Percentiles rank a stretch among this genome's conserved stretches.
Evolutionary conservation across 2,329 filamentous ascomycete genomes (phyloP).

Genomic region (Talaromyces verruculosus): DNA sequence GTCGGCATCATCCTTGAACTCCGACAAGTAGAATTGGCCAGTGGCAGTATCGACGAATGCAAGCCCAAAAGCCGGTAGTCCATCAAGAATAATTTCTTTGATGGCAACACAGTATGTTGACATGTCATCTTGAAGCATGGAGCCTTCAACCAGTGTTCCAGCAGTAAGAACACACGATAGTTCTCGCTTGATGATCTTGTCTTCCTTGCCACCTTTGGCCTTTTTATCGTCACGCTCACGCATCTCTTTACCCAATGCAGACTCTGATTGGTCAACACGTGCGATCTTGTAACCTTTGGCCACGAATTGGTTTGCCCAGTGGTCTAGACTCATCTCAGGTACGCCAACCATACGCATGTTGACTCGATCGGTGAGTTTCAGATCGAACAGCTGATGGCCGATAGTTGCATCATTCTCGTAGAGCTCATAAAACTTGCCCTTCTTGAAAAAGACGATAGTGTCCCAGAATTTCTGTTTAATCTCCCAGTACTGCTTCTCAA

Average conservation of each 20-base stretch:
- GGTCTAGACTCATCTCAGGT: slow-evolving; percentile 88
- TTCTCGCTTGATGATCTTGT: slow-evolving; percentile 91
- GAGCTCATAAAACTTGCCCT: slow-evolving; percentile 98
- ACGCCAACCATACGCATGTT: slow-evolving; percentile 99
- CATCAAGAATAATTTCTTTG: slow-evolving; percentile 72
- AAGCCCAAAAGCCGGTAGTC: slow-evolving; percentile 80
- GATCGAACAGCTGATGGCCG: slow-evolving; percentile 92
- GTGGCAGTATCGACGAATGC: slow-evolving; percentile 95
- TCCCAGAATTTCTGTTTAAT: slow-evolving; percentile 99
- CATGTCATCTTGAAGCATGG: slow-evolving; percentile 98
- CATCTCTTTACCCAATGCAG: slow-evolving; percentile 95
- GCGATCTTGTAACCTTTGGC: slow-evolving; percentile 98
- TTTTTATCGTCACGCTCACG: slow-evolving; percentile 72
- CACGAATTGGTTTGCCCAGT: slow-evolving; percentile 98
- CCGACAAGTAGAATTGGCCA: slow-evolving; percentile 88
- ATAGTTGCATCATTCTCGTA: slow-evolving; percentile 98
- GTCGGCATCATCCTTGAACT: slow-evolving; percentile 88
- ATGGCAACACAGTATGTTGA: slow-evolving; percentile 94
- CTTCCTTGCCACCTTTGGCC: slow-evolving; percentile 66
- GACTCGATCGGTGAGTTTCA: slow-evolving; percentile 95
- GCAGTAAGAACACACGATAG: slow-evolving; percentile 86
- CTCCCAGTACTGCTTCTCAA: slow-evolving; percentile 98
- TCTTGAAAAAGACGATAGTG: slow-evolving; percentile 98
- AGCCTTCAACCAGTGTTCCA: slow-evolving; percentile 89
- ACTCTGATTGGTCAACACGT: slow-evolving; percentile 94